A percentile compares a stretch with the other conserved stretches of the same genome.
These are phyloP conservation scores for Cercospora nicotianae DNA, from an alignment of 2,329 filamentous ascomycete species.

Conservation along the genomic window DNA sequence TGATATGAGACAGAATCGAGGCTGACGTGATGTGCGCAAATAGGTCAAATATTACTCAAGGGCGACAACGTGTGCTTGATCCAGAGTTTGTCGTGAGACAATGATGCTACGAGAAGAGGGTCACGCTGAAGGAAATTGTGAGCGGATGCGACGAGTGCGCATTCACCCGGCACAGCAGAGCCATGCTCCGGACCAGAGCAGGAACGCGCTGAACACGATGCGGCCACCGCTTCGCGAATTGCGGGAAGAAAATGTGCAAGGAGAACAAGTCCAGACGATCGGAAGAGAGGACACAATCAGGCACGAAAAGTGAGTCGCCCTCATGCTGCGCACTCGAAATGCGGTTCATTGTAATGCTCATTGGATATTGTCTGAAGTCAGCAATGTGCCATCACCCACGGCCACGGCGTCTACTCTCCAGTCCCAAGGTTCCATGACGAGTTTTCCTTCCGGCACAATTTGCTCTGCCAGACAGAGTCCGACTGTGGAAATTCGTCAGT, in stretches of 20 bases:
- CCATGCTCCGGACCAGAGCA: neutral
- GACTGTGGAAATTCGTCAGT: slow-evolving; percentile 48
- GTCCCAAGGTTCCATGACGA: slow-evolving; percentile 77
- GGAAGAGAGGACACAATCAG: neutral
- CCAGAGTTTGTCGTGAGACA: slow-evolving; percentile 41
- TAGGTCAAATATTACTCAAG: slow-evolving; percentile 82
- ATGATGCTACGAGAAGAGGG: neutral
- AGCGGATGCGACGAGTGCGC: too few species aligned
- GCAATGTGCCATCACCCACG: slow-evolving; percentile 35
- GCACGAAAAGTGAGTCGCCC: slow-evolving; percentile 17
- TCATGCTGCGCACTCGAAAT: slow-evolving; percentile 15
- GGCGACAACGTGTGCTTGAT: slow-evolving; percentile 86
- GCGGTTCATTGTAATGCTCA: slow-evolving; percentile 52
- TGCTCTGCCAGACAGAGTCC: slow-evolving; percentile 87
- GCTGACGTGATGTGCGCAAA: slow-evolving; percentile 13
- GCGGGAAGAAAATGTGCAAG: neutral
- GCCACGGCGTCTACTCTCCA: slow-evolving; percentile 69
- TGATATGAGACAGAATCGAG: too few species aligned
- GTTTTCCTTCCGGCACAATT: slow-evolving; percentile 64
- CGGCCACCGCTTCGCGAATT: neutral
- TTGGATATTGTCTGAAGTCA: slow-evolving; percentile 64
- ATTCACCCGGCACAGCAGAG: neutral
- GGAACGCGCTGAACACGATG: neutral
- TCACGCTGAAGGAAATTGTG: neutral
- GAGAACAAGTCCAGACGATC: too few species aligned